A percentile compares a stretch with the other conserved stretches of the same genome.
These are phyloP conservation scores for Inga oerstediana DNA, from an alignment of 306 rosid genomes.

Conservation along the genomic window DNA sequence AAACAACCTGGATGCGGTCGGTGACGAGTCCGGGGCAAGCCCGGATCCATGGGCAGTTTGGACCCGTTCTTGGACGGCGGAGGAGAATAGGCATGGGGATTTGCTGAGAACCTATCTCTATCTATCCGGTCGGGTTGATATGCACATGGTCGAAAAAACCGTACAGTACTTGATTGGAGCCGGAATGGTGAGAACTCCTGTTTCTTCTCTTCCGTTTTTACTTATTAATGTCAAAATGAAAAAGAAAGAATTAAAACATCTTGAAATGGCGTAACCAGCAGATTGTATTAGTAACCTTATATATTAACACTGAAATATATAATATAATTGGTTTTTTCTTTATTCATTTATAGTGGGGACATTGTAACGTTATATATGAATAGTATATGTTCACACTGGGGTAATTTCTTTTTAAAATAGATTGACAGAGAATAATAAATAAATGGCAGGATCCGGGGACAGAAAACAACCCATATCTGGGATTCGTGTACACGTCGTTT, in stretches of 20 bases:
- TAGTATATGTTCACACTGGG: not conserved
- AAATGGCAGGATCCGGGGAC: slow-evolving; percentile 55
- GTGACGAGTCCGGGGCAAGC: slow-evolving; percentile 65
- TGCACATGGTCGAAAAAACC: slow-evolving; percentile 59
- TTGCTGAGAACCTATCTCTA: slow-evolving; percentile 59
- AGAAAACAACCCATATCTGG: slow-evolving; percentile 67
- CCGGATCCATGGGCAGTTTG: slow-evolving; percentile 63
- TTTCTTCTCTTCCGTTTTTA: not conserved
- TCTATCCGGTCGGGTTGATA: slow-evolving; percentile 75
- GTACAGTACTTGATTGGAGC: slow-evolving; percentile 60
- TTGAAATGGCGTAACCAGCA: not conserved
- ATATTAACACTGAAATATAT: not conserved
- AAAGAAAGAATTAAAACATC: not conserved
- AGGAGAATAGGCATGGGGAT: slow-evolving; percentile 78
- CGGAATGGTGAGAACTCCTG: slow-evolving; percentile 56
- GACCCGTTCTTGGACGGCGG: slow-evolving; percentile 78
- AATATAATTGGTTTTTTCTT: not conserved
- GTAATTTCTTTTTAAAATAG: not conserved
- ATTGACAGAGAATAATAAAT: not conserved
- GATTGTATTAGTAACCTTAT: not conserved
- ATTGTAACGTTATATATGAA: too few relatives aligned
- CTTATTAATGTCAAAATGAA: not conserved
- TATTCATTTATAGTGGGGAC: not conserved
- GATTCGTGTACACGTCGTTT: slow-evolving; percentile 60
- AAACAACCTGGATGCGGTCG: slow-evolving; percentile 62